Evolutionary conservation across 495 filamentous ascomycete species (phyloP).

Genomic region (Penicillium salamii): DNA sequence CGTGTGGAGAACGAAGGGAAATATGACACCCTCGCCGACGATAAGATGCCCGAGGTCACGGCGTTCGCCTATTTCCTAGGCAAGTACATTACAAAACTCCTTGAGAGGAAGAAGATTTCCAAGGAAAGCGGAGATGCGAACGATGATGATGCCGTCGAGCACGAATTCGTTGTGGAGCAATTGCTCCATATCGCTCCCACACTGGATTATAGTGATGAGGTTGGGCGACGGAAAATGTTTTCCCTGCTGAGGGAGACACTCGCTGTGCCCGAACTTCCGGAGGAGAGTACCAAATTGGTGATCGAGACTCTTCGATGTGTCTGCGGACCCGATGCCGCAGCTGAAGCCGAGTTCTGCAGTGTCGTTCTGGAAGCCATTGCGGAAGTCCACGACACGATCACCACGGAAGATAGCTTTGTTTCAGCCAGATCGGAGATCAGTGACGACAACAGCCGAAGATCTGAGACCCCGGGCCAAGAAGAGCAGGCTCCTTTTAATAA

Average conservation of each 20-base stretch:
- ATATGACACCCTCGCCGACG: conserved; percentile 71
- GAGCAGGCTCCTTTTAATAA: conserved; percentile 53
- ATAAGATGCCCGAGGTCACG: conserved; percentile 93
- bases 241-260: conserved; percentile 79
- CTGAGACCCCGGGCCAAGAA: conserved; percentile 44
- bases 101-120: conserved; percentile 61
- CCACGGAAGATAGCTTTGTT: conserved; percentile 82
- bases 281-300: conserved; percentile 86
- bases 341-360: conserved; percentile 90
- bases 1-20: conserved; percentile 65
- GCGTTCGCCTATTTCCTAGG: conserved; percentile 80
- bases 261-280: conserved; percentile 81
- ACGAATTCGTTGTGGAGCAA: conserved; percentile 94
- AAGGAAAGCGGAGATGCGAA: conserved; percentile 59
- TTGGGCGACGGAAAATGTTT: conserved; percentile 93
- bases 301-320: conserved; percentile 78
- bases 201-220: conserved; percentile 92
- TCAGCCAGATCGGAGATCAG: conserved; percentile 84
- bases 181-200: conserved; percentile 88
- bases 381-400: conserved; percentile 90
- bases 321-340: conserved; percentile 71
- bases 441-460: conserved; percentile 50
- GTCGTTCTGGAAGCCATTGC: conserved; percentile 90
- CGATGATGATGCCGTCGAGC: conserved; percentile 77
- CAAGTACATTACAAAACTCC: conserved; percentile 70